phyloP scores from a whole-genome alignment of 176 grass and related monocot genomes.

The Luzula sylvatica region DNA sequence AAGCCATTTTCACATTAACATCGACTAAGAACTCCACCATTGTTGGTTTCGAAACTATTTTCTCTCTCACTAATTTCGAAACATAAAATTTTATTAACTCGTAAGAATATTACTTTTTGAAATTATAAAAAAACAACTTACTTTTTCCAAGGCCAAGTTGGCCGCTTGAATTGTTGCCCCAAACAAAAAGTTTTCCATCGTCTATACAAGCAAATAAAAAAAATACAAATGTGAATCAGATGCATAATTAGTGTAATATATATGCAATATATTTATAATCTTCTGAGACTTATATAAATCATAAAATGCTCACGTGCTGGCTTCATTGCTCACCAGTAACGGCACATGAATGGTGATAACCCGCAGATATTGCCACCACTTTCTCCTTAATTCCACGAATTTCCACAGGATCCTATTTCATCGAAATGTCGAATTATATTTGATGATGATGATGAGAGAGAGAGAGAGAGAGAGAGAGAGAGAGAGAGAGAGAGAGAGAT shows the following conservation, averaged over 20 bases:
- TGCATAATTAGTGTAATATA: not conserved
- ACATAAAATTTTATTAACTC: constrained; percentile 1
- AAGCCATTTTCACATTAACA: constrained; percentile 48
- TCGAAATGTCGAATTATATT: not conserved
- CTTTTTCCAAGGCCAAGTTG: constrained; percentile 97
- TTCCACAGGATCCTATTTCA: constrained; percentile 66
- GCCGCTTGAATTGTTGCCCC: constrained; percentile 89
- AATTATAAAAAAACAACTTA: constrained; percentile 28
- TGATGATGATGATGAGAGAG: not conserved
- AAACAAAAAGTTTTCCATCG: constrained; percentile 67
- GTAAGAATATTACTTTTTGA: not conserved
- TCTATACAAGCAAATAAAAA: constrained; percentile 23
- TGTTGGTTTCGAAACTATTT: constrained; percentile 47
- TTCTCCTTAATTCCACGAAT: constrained; percentile 58
- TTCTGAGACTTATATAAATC: not conserved
- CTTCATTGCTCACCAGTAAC: constrained; percentile 68
- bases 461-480: not conserved
- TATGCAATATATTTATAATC: not conserved
- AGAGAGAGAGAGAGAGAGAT: constrained; percentile 7
- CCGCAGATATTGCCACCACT: constrained; percentile 57
- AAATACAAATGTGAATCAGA: not conserved
- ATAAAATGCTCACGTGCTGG: constrained; percentile 17
- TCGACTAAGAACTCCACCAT: constrained; percentile 71
- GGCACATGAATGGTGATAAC: constrained; percentile 76
- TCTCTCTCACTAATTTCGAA: constrained; percentile 43